phyloP scores from a whole-genome alignment of 208 protist genomes.

The Naegleria fowleri region DNA sequence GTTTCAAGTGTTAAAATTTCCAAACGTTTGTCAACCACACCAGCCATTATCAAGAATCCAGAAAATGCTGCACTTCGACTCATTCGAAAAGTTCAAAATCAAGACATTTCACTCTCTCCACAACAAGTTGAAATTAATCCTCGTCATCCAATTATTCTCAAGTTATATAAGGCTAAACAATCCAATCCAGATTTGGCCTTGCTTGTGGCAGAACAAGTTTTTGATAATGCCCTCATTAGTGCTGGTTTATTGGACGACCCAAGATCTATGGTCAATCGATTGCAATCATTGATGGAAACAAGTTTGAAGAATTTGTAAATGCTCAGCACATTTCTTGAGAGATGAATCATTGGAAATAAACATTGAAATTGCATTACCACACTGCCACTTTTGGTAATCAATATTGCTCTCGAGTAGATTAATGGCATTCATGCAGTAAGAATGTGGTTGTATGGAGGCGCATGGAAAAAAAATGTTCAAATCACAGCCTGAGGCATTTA shows the following conservation, averaged over 20 bases:
- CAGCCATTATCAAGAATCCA: conserved; percentile 76
- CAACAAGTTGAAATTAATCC: conserved; percentile 76
- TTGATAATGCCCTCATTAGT: conserved; percentile 83
- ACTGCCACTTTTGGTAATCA: no score
- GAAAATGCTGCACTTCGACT: conserved; percentile 80
- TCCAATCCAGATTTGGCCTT: conserved; percentile 62
- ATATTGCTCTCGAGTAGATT: no score
- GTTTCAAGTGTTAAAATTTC: conserved; percentile 73
- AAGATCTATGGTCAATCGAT: conserved; percentile 69
- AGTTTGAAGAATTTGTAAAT: conserved; percentile 8
- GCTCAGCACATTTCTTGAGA: no score
- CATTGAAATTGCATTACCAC: no score
- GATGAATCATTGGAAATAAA: no score
- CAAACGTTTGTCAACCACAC: conserved; percentile 70
- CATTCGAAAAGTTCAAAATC: conserved; percentile 74
- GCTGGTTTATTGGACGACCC: conserved; percentile 82
- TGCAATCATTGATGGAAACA: conserved; percentile 73
- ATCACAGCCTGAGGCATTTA: no score
- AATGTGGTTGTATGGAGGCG: no score
- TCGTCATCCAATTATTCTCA: conserved; percentile 75
- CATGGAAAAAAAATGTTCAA: no score
- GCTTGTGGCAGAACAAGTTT: conserved; percentile 79
- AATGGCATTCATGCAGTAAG: no score
- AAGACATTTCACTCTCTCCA: conserved; percentile 37
- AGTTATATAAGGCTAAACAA: conserved; percentile 74